phyloP scores from a whole-genome alignment of 163 green algal genomes.

The Scenedesmus sp. region DNA sequence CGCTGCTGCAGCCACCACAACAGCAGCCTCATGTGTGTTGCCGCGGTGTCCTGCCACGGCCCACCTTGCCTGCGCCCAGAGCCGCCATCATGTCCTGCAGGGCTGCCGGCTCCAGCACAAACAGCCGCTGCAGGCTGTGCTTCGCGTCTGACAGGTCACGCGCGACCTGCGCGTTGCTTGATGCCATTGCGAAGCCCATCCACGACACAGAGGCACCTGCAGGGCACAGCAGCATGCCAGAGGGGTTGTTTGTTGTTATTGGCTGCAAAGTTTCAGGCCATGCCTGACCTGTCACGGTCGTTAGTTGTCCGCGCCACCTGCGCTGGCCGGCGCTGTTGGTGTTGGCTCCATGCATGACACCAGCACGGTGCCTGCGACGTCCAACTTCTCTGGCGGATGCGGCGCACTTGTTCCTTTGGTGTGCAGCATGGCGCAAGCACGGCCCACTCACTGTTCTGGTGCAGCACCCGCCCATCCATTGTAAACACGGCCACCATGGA shows the following conservation, averaged over 20 bases:
- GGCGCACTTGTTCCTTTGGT: no score
- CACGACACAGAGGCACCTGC: conserved; percentile 42
- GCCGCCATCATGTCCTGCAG: conserved; percentile 32
- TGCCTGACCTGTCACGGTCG: not conserved
- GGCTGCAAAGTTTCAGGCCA: not conserved
- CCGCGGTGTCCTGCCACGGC: not conserved
- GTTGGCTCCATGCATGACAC: no score
- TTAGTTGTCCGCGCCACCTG: not conserved
- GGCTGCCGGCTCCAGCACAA: conserved; percentile 28
- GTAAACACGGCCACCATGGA: conserved; percentile 42
- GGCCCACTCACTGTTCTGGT: conserved; percentile 43
- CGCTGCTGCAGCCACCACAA: not conserved
- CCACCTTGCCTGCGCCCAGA: conserved; percentile 1
- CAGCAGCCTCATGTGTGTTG: not conserved
- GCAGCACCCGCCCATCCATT: conserved; percentile 40
- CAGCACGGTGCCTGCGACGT: no score
- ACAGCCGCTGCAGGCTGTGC: conserved; percentile 50
- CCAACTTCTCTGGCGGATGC: no score
- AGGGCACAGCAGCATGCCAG: no score
- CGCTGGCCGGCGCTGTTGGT: not conserved
- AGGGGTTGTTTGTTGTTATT: no score
- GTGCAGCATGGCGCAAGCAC: not conserved
- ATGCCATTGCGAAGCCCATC: conserved; percentile 44
- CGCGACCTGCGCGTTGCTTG: not conserved
- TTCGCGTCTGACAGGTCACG: not conserved